Percentiles rank a stretch among this genome's conserved stretches.
Conservation (phyloP, 2,329 filamentous ascomycete species). For the Cladosporium sp. region DNA sequence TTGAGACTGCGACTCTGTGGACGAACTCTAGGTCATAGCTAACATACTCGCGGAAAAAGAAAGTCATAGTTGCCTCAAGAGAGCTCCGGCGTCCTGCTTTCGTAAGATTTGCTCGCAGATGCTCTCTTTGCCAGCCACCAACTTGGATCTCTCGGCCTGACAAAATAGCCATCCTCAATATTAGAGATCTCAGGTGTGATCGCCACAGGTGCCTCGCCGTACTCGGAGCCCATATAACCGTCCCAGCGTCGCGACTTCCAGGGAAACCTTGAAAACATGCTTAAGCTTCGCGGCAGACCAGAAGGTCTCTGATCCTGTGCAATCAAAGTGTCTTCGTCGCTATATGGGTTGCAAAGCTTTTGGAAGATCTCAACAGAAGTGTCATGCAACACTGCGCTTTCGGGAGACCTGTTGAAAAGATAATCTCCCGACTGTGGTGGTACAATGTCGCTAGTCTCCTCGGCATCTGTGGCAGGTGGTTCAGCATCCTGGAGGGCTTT, state of each 20-base stretch:
- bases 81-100: neutral
- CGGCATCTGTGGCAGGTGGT: neutral
- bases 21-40: neutral
- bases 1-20: neutral
- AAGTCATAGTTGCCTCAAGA: neutral
- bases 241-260: constrained; percentile 2
- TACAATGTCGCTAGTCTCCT: neutral
- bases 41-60: neutral
- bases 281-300: neutral
- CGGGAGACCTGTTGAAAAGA: neutral
- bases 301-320: neutral
- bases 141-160: neutral
- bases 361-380: neutral
- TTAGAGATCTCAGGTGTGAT: constrained; percentile 8
- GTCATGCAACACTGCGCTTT: neutral
- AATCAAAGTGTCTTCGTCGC: neutral
- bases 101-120: neutral
- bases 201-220: neutral
- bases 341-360: neutral
- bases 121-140: neutral
- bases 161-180: constrained; percentile 13
- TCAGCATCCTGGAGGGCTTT: neutral
- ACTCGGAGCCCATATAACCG: neutral
- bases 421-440: neutral
- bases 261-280: neutral